phyloP scores from a whole-genome alignment of 2,329 filamentous ascomycete genomes.

The Aureobasidium sp. region DNA sequence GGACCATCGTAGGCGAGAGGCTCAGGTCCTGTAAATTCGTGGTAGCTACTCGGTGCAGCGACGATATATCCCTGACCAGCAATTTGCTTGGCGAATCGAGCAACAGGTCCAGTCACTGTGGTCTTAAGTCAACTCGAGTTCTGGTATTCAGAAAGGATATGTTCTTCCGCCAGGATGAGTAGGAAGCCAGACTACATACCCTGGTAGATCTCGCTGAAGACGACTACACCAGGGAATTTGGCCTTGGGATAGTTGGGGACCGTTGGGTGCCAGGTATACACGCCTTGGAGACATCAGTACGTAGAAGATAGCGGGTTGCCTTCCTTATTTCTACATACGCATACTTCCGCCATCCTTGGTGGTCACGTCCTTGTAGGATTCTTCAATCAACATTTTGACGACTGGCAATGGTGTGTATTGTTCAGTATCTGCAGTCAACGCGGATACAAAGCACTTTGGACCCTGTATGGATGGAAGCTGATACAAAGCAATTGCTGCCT shows the following conservation, averaged over 20 bases:
- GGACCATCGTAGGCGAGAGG: constrained; percentile 76
- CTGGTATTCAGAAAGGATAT: too few relatives aligned
- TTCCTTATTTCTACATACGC: constrained; percentile 34
- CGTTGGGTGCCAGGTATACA: constrained; percentile 81
- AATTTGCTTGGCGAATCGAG: constrained; percentile 84
- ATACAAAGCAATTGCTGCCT: not conserved
- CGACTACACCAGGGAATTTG: constrained; percentile 77
- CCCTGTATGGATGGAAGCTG: not conserved
- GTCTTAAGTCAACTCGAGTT: not conserved
- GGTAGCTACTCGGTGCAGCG: constrained; percentile 81
- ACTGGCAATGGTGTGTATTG: not conserved
- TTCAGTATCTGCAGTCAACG: not conserved
- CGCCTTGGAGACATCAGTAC: constrained; percentile 47
- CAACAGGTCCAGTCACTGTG: constrained; percentile 79
- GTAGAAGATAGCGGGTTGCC: not conserved
- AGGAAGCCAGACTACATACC: constrained; percentile 42
- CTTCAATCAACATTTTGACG: constrained; percentile 49
- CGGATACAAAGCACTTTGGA: not conserved
- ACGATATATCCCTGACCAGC: constrained; percentile 90
- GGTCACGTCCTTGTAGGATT: constrained; percentile 51
- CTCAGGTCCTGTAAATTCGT: constrained; percentile 84
- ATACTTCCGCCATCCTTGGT: constrained; percentile 53
- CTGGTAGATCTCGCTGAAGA: constrained; percentile 96
- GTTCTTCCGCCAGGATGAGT: not conserved
- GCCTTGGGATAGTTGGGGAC: constrained; percentile 82